These are phyloP conservation scores for Camptophora hylomeconis DNA, from an alignment of 2,329 filamentous ascomycete genomes.

Conservation along the genomic window DNA sequence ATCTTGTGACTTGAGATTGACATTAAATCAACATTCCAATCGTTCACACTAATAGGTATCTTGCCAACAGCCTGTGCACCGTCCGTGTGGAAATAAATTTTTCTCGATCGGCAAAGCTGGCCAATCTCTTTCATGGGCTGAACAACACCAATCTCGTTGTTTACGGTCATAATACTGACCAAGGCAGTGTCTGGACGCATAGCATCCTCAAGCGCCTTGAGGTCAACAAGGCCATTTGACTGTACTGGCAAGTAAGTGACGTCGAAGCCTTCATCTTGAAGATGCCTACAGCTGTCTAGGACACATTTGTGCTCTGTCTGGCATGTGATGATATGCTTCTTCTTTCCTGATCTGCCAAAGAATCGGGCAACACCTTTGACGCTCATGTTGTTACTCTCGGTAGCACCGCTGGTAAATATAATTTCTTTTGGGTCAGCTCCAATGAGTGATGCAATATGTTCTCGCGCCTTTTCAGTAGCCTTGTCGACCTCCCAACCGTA, in stretches of 20 bases:
- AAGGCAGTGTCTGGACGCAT: constrained; percentile 83
- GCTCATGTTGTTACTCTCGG: constrained; percentile 99
- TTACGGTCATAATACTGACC: constrained; percentile 97
- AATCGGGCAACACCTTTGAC: constrained; percentile 96
- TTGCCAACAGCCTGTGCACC: constrained; percentile 97
- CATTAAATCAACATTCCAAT: constrained; percentile 97
- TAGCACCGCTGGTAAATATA: constrained; percentile 95
- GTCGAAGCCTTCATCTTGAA: constrained; percentile 93
- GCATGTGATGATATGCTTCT: constrained; percentile 94
- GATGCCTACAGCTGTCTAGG: constrained; percentile 87
- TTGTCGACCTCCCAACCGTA: constrained; percentile 98
- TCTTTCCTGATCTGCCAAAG: constrained; percentile 85
- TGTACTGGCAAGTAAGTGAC: constrained; percentile 94
- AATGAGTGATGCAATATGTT: constrained; percentile 72
- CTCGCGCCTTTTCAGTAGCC: constrained; percentile 75
- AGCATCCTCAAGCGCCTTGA: constrained; percentile 74
- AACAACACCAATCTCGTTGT: constrained; percentile 99
- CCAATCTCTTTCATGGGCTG: constrained; percentile 92
- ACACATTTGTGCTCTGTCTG: constrained; percentile 99
- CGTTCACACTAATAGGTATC: constrained; percentile 90
- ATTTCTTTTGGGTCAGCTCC: constrained; percentile 96
- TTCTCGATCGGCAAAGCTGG: constrained; percentile 76
- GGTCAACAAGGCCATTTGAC: constrained; percentile 68
- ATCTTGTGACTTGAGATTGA: constrained; percentile 98
- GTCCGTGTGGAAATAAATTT: constrained; percentile 97